These are phyloP conservation scores for Citrus unshiu DNA, from an alignment of 345 rosid genomes.

Conservation along the genomic window DNA sequence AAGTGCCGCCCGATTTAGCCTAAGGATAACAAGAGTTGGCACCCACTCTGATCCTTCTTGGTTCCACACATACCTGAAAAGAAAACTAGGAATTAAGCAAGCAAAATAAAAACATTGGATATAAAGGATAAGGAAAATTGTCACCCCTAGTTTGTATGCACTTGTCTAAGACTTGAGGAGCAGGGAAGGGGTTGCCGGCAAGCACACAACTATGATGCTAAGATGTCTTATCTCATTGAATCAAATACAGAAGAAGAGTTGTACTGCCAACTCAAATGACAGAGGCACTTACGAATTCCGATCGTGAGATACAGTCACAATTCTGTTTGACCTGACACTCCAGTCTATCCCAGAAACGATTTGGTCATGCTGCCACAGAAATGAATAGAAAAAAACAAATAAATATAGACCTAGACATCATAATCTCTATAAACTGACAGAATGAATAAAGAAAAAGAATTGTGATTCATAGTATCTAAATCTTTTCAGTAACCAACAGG, in stretches of 20 bases:
- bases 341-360: slow-evolving; percentile 96
- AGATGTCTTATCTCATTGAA: background rate
- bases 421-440: background rate
- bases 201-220: background rate
- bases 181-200: background rate
- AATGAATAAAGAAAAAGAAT: background rate
- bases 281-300: slow-evolving; percentile 84
- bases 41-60: slow-evolving; percentile 88
- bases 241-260: background rate
- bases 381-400: slow-evolving; percentile 6
- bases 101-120: slow-evolving; percentile 1
- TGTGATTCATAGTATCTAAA: background rate
- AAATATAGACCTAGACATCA: background rate
- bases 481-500: too few relatives aligned
- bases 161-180: background rate
- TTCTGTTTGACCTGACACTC: slow-evolving; percentile 76
- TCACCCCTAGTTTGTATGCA: too few relatives aligned
- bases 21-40: slow-evolving; percentile 93
- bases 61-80: slow-evolving; percentile 85
- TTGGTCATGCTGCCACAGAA: slow-evolving; percentile 83
- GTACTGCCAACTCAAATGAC: background rate
- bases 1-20: slow-evolving; percentile 96
- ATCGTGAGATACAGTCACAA: slow-evolving; percentile 92
- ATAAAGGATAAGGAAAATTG: background rate
- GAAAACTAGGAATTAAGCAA: slow-evolving; percentile 15